Evolutionary conservation across 2,329 filamentous ascomycete genomes (phyloP).

Genomic region (Onygena corvina): DNA sequence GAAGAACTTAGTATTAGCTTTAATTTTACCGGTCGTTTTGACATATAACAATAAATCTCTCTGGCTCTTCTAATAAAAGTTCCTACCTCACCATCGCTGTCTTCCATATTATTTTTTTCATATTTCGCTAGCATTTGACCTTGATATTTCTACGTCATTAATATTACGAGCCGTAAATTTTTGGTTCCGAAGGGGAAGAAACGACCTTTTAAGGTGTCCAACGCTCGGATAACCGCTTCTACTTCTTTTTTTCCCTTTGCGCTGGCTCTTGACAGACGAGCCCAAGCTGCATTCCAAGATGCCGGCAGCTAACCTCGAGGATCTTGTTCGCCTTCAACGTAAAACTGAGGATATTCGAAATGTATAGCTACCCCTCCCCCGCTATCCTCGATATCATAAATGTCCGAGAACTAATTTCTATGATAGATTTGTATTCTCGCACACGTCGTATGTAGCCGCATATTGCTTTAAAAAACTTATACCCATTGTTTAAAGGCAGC

Average conservation of each 20-base stretch:
- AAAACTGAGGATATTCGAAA: slow-evolving; percentile 85
- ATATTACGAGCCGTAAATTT: background rate
- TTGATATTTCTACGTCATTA: slow-evolving; percentile 6
- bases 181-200: background rate
- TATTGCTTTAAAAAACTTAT: background rate
- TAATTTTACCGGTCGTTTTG: too few species aligned
- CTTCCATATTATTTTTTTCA: too few species aligned
- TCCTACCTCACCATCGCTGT: too few species aligned
- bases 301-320: slow-evolving; percentile 84
- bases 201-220: background rate
- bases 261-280: background rate
- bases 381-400: slow-evolving; percentile 22
- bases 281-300: slow-evolving; percentile 43
- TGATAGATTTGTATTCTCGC: slow-evolving; percentile 81
- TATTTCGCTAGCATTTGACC: too few species aligned
- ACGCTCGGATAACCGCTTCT: background rate
- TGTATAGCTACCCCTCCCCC: slow-evolving; percentile 43
- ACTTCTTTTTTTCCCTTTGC: background rate
- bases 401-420: slow-evolving; percentile 12
- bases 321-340: slow-evolving; percentile 79
- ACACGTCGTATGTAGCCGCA: slow-evolving; percentile 55
- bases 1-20: background rate
- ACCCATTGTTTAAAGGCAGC: background rate
- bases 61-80: too few species aligned
- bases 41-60: too few species aligned